Base-by-base conservation (phyloP, 768 basidiomycete genomes). In the Lentinus brumalis region DNA sequence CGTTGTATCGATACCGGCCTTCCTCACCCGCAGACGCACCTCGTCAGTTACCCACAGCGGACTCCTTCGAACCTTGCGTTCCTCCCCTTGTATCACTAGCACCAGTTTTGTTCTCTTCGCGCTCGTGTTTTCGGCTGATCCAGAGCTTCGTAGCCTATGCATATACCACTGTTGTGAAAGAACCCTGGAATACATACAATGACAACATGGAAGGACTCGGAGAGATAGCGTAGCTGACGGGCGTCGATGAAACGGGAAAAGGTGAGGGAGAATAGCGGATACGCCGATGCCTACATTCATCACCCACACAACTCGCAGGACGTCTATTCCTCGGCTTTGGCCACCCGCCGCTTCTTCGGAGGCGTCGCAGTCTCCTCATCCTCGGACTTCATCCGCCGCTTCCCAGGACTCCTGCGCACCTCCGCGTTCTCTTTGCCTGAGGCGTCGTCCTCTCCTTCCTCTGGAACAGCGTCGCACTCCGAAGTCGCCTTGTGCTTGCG, bases 341-440 rank as follows among this genome's bases (percentile, higher is more conserved):
- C 53, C 21, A 63, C 18, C 42, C 81, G 79, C 62, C 68, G 73
- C 67, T 75, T 77, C 69, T 65, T 74, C 10, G 74, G 75, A 51
- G 70, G 72, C n/a, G 75, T 75, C 41, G 71, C 59, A 11, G 57
- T 47, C 26, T 55, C 57, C 45, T 61, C 56, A 16, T 61, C 57
- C 35, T 53, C 53, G 40, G 53, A 41, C 21, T 49, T 44, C 14
- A 56, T 55, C 49, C 50, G 47, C 29, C 62, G 62, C 35, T 40
- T 62, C 53, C 42, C 21, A 18, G n/a, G 26, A 18, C 18, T 53
- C 46, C 18, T 44, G 38, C 11, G 14, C 49, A 15, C 47, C 38
- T 46, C 53, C 1, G n/a, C 15, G 54, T 63, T 63, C 58, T 63
- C 62, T 42, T 59, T 63, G 2, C 32, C 58, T 4, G 57, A 59